Conservation (phyloP, 768 basidiomycete genomes). For the Chlorophyllum brunneum region DNA sequence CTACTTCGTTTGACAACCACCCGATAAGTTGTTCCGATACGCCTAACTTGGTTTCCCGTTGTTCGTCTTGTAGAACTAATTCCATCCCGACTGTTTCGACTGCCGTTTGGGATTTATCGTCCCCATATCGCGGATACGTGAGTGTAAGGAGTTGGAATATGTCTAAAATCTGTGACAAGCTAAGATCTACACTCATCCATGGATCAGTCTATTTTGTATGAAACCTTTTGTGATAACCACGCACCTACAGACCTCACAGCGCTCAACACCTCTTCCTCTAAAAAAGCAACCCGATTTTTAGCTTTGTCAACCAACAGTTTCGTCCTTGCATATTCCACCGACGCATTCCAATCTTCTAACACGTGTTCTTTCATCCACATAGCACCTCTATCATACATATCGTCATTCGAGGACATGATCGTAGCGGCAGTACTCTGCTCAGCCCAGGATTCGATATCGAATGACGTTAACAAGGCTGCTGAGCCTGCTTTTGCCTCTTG, state of each 20-base stretch:
- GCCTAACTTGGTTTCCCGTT: conserved; percentile 49
- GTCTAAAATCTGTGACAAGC: conserved; percentile 58
- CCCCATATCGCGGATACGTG: conserved; percentile 78
- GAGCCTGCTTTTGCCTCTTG: conserved; percentile 43
- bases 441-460: conserved; percentile 65
- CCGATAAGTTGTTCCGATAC: conserved; percentile 69
- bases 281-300: conserved; percentile 50
- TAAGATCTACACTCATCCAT: conserved; percentile 44
- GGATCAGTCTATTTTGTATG: conserved; percentile 11
- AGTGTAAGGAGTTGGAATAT: conserved; percentile 68
- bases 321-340: conserved; percentile 50
- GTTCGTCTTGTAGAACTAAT: conserved; percentile 60
- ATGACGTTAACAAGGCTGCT: conserved; percentile 36
- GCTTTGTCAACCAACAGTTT: conserved; percentile 50
- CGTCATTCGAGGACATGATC: conserved; percentile 27
- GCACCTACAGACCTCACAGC: conserved; percentile 56
- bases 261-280: conserved; percentile 57
- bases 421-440: conserved; percentile 35
- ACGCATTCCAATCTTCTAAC: conserved; percentile 50
- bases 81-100: conserved; percentile 65
- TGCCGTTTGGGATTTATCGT: conserved; percentile 64
- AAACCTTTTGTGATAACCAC: conserved; percentile 18
- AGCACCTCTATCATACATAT: conserved; percentile 19
- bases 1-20: conserved; percentile 71
- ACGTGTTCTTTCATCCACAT: conserved; percentile 54